A percentile compares a stretch with the other conserved stretches of the same genome.
phyloP scores from a whole-genome alignment of 2,329 filamentous ascomycete species.

The Helicocarpus griseus region DNA sequence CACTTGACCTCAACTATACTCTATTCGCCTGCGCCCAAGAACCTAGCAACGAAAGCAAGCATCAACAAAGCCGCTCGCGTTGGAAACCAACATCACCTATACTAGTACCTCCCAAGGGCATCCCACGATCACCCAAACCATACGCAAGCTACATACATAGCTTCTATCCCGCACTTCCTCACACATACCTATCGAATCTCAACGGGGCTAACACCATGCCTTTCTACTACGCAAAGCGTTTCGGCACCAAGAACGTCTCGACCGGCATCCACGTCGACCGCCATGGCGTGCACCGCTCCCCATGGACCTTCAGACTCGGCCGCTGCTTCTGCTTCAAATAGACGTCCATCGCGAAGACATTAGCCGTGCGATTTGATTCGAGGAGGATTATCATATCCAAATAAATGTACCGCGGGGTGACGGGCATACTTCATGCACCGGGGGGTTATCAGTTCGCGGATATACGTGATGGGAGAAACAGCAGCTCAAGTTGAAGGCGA shows the following conservation, averaged over 20 bases:
- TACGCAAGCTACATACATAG: neutral
- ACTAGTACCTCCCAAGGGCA: too few relatives aligned
- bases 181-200: neutral
- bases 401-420: too few relatives aligned
- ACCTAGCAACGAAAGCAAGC: neutral
- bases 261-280: constrained; percentile 44
- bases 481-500: neutral
- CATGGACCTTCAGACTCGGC: constrained; percentile 42
- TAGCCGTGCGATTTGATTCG: neutral
- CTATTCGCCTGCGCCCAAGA: too few relatives aligned
- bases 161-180: too few relatives aligned
- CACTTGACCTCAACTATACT: too few relatives aligned
- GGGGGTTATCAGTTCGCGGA: too few relatives aligned
- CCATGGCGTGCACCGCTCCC: constrained; percentile 42
- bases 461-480: neutral
- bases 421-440: too few relatives aligned
- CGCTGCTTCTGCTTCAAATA: constrained; percentile 46
- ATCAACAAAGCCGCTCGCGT: too few relatives aligned
- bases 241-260: constrained; percentile 30
- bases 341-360: constrained; percentile 6
- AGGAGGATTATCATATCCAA: too few relatives aligned
- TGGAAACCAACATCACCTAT: too few relatives aligned
- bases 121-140: too few relatives aligned
- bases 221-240: constrained; percentile 28
- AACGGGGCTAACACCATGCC: constrained; percentile 15